A percentile compares a stretch with the other conserved stretches of the same genome.
phyloP scores from a whole-genome alignment of 2,329 filamentous ascomycete genomes.

The Didymella segeticola region DNA sequence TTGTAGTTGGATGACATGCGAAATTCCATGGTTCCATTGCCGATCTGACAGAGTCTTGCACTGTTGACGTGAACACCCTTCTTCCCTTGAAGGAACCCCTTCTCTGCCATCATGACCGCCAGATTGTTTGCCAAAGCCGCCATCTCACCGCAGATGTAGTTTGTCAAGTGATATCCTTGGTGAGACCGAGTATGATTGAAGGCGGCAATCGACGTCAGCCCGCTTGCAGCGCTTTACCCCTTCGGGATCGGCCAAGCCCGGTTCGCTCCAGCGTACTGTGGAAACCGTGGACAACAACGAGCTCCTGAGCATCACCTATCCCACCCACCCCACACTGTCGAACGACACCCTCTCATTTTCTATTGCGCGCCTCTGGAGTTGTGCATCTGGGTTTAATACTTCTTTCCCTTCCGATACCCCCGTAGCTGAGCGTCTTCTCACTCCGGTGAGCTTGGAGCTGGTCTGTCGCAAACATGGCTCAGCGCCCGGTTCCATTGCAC shows the following conservation, averaged over 20 bases:
- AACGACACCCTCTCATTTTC: slow-evolving; percentile 45
- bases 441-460: slow-evolving; percentile 49
- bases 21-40: neutral
- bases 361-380: slow-evolving; percentile 49
- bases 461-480: slow-evolving; percentile 61
- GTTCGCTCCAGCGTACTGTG: slow-evolving; percentile 18
- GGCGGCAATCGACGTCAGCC: slow-evolving; percentile 17
- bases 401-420: slow-evolving; percentile 45
- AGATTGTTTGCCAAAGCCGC: neutral
- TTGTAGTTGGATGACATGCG: slow-evolving; percentile 1
- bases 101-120: too few species aligned
- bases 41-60: neutral
- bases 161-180: neutral
- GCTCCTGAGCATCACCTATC: slow-evolving; percentile 37
- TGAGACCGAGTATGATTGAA: neutral
- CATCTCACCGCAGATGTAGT: neutral
- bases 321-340: slow-evolving; percentile 33
- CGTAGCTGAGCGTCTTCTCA: slow-evolving; percentile 38
- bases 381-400: slow-evolving; percentile 47
- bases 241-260: slow-evolving; percentile 15
- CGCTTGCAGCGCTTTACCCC: slow-evolving; percentile 11
- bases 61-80: neutral
- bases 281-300: slow-evolving; percentile 21
- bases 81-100: neutral
- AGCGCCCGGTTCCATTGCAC: slow-evolving; percentile 84